Evolutionary conservation across 306 rosid genomes (phyloP).

Genomic region (Pueraria montana): DNA sequence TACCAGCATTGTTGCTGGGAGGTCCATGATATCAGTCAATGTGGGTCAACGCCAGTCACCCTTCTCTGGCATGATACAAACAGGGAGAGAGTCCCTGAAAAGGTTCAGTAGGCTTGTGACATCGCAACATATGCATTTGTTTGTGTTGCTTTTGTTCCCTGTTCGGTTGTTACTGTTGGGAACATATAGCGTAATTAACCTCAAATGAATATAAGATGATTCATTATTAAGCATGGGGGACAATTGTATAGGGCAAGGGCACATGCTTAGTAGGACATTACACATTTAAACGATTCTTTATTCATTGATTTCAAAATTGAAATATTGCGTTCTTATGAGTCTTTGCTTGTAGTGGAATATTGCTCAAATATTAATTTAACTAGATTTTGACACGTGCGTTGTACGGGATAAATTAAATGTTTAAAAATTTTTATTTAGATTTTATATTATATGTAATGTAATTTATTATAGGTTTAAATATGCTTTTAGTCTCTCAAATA

Average conservation of each 20-base stretch:
- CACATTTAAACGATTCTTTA: constrained; percentile 72
- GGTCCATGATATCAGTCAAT: constrained; percentile 55
- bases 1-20: constrained; percentile 59
- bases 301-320: constrained; percentile 63
- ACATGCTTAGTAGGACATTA: constrained; percentile 49
- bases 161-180: constrained; percentile 71
- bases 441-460: too few relatives aligned
- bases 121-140: constrained; percentile 79
- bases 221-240: constrained; percentile 44
- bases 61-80: constrained; percentile 70
- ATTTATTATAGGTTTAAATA: too few relatives aligned
- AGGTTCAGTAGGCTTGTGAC: constrained; percentile 82
- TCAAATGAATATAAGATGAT: constrained; percentile 46
- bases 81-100: constrained; percentile 76
- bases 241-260: constrained; percentile 51
- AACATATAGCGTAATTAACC: constrained; percentile 55
- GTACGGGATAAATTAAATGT: too few relatives aligned
- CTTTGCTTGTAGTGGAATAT: constrained; percentile 31
- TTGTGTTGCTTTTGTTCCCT: constrained; percentile 78
- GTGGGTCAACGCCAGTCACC: constrained; percentile 58
- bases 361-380: constrained; percentile 32
- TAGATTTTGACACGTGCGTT: too few relatives aligned
- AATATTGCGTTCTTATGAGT: constrained; percentile 16
- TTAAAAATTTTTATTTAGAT: too few relatives aligned
- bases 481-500: too few relatives aligned